Conservation (phyloP, 495 filamentous ascomycete species). For the Apodospora peruviana region DNA sequence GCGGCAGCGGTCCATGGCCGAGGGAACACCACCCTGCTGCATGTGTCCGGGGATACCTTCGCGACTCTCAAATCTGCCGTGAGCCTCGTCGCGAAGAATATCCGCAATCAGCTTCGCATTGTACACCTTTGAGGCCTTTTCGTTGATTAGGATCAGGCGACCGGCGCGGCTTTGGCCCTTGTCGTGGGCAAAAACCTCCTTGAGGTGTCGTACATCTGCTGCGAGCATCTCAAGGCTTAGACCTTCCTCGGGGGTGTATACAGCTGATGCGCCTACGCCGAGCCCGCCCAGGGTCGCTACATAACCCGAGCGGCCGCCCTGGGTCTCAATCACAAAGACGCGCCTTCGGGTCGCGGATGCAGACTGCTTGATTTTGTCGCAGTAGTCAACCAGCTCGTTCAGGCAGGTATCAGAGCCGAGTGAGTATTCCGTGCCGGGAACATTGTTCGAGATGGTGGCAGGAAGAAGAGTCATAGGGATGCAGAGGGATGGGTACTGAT, state of each 20-base stretch:
- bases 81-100: conserved; percentile 91
- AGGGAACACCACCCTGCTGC: conserved; percentile 90
- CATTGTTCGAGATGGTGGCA: conserved; percentile 98
- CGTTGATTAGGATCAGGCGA: conserved; percentile 90
- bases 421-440: conserved; percentile 95
- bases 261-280: conserved; percentile 84
- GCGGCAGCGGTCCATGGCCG: conserved; percentile 91
- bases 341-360: conserved; percentile 86
- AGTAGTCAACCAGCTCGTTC: conserved; percentile 94
- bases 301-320: conserved; percentile 92
- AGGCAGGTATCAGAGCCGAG: conserved; percentile 95
- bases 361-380: conserved; percentile 94
- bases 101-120: conserved; percentile 87
- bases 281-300: conserved; percentile 87
- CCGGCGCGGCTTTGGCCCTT: conserved; percentile 86
- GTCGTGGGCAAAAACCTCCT: conserved; percentile 78
- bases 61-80: conserved; percentile 88
- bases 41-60: conserved; percentile 94
- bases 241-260: conserved; percentile 96
- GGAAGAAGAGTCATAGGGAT: conserved; percentile 91
- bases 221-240: conserved; percentile 91
- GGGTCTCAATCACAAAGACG: conserved; percentile 96
- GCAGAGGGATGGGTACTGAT: conserved; percentile 74
- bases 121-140: conserved; percentile 85
- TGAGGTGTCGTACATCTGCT: conserved; percentile 83